phyloP scores from a whole-genome alignment of 2,329 filamentous ascomycete genomes.

The Teratosphaeria zuluensis region DNA sequence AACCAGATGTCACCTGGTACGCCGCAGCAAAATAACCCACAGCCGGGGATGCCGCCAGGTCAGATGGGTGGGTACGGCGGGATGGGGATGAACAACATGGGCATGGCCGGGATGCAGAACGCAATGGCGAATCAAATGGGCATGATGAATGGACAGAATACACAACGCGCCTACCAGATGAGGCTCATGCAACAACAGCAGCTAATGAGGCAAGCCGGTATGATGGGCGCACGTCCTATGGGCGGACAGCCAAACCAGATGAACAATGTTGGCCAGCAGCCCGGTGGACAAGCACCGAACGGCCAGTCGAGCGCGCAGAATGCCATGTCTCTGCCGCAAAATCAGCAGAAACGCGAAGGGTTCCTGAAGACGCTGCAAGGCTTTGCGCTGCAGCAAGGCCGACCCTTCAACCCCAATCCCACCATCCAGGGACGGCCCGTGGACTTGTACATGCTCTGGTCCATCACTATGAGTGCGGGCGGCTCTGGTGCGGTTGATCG shows the following conservation, averaged over 20 bases:
- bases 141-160: slow-evolving; percentile 42
- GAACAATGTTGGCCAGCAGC: slow-evolving; percentile 14
- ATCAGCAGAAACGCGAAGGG: slow-evolving; percentile 17
- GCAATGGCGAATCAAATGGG: slow-evolving; percentile 33
- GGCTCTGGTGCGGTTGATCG: slow-evolving; percentile 66
- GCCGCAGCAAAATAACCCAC: slow-evolving; percentile 2
- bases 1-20: slow-evolving; percentile 35
- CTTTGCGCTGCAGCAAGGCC: slow-evolving; percentile 67
- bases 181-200: slow-evolving; percentile 69
- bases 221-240: slow-evolving; percentile 18
- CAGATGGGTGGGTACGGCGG: slow-evolving; percentile 15
- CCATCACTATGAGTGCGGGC: slow-evolving; percentile 63
- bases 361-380: slow-evolving; percentile 60
- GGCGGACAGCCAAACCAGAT: slow-evolving; percentile 19
- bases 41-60: slow-evolving; percentile 12
- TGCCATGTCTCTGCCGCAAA: slow-evolving; percentile 6
- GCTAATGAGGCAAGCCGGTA: slow-evolving; percentile 41
- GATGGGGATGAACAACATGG: slow-evolving; percentile 22
- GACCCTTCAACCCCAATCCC: slow-evolving; percentile 66
- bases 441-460: slow-evolving; percentile 68
- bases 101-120: slow-evolving; percentile 22
- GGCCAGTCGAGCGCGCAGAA: slow-evolving; percentile 11
- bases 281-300: slow-evolving; percentile 13
- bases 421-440: slow-evolving; percentile 63
- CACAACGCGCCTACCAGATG: slow-evolving; percentile 78